A percentile compares a stretch with the other conserved stretches of the same genome.
These are phyloP conservation scores for Suillus fuscotomentosus DNA, from an alignment of 768 basidiomycete species.

Conservation along the genomic window DNA sequence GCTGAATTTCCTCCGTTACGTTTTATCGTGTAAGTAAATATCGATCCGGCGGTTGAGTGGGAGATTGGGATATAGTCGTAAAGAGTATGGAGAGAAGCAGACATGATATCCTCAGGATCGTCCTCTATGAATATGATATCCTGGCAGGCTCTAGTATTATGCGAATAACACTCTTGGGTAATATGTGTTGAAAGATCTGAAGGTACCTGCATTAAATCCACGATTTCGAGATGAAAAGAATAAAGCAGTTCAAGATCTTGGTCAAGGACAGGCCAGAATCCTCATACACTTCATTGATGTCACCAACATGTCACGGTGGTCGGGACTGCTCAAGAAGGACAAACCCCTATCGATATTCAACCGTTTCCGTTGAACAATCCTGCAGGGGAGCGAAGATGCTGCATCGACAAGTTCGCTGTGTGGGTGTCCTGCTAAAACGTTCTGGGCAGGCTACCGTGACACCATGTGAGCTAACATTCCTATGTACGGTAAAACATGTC, in stretches of 20 bases:
- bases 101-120: slow-evolving; percentile 69
- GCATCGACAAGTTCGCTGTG: neutral
- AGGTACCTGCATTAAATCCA: neutral
- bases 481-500: neutral
- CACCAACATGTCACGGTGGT: neutral
- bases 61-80: slow-evolving; percentile 65
- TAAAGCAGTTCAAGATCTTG: neutral
- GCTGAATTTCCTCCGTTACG: neutral
- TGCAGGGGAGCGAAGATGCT: neutral
- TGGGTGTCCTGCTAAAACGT: neutral
- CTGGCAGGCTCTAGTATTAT: neutral
- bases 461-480: neutral
- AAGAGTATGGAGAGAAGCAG: slow-evolving; percentile 56
- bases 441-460: neutral
- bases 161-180: neutral
- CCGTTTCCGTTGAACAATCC: neutral
- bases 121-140: slow-evolving; percentile 7
- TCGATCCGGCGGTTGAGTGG: slow-evolving; percentile 51
- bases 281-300: neutral
- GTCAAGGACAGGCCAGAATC: neutral
- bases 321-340: neutral
- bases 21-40: slow-evolving; percentile 44
- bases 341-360: neutral
- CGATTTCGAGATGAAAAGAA: neutral
- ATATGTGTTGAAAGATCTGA: neutral